Evolutionary conservation across 169 alveolate species (phyloP).

Genomic region (Neospora caninum): DNA sequence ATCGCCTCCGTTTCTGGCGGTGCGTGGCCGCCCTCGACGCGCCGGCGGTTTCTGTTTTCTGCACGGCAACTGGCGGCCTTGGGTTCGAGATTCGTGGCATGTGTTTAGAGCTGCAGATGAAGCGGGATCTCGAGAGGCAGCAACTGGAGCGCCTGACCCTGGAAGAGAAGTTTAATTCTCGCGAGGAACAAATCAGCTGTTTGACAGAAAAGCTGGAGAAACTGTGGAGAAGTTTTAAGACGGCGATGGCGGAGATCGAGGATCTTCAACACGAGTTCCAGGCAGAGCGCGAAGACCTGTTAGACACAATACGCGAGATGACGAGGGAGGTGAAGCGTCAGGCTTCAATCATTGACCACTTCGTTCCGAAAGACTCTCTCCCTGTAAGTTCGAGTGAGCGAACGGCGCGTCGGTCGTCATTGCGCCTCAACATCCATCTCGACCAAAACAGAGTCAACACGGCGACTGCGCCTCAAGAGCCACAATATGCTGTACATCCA

Average conservation of each 20-base stretch:
- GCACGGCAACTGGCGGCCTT: too few species aligned
- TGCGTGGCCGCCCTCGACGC: too few species aligned
- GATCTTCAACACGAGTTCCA: conserved; percentile 81
- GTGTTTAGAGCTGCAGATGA: conserved; percentile 51
- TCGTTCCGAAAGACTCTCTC: conserved; percentile 81
- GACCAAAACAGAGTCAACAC: too few species aligned
- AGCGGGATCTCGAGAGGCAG: conserved; percentile 57
- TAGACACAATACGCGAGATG: conserved; percentile 80
- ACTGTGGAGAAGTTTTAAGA: conserved; percentile 77
- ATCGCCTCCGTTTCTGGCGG: too few species aligned
- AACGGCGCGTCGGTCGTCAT: not conserved
- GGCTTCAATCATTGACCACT: conserved; percentile 75
- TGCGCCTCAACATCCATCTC: too few species aligned
- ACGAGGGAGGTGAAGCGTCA: conserved; percentile 78
- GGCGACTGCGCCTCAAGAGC: too few species aligned
- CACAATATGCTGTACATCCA: too few species aligned
- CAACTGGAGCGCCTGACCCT: conserved; percentile 70
- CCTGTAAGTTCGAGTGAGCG: not conserved
- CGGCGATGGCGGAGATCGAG: conserved; percentile 78
- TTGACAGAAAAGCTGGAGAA: conserved; percentile 67
- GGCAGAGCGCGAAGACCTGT: conserved; percentile 81
- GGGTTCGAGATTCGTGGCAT: too few species aligned
- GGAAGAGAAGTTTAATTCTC: conserved; percentile 70
- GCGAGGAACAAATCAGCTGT: conserved; percentile 70
- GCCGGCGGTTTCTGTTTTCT: too few species aligned